Evolutionary conservation across 805 yeast genomes (phyloP), one percentile per base, ranked within the genome.

Genomic region (Kazachstania kunashirensis): DNA sequence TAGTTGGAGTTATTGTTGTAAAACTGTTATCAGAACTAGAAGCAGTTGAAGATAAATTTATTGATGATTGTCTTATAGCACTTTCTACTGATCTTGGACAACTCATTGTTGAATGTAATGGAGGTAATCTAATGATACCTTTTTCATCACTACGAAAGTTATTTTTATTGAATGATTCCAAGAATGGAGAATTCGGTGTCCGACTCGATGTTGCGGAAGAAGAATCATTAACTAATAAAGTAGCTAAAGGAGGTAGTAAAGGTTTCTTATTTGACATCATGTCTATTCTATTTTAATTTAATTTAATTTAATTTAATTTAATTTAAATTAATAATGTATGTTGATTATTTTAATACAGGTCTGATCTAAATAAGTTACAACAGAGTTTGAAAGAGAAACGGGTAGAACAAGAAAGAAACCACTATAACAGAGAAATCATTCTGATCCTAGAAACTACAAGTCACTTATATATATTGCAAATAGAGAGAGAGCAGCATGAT

Each of bases 121-220:
- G 62, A 14, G 62, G 62, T 19, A 57, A 39, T 29, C 46, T 50
- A 26, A 57, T 55, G 5, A 50, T 36, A 5, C 62, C 61, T 5
- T 44, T 41, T 11, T 38, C 43, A 36, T 52, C 55, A 36, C 44
- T 46, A 27, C 42, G 45, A 42, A 55, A 53, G n/a, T 34, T 44
- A 9, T 39, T 35, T 29, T 42, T 45, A 11, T 30, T 30, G 32
- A 25, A 34, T 5, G 42, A 32, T 5, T 44, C 46, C 20, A 49
- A 36, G 11, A 47, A 37, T 28, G 59, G 56, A 9, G 31, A 29
- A 18, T 13, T 12, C n/a, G 31, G 21, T n/a, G 23, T 23, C 5
- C 23, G 18, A 29, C 15, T 12, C n/a, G 31, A 9, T 21, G 42
- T 35, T 13, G 50, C 44, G 18, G 43, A 49, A 3, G 49, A 41